Evolutionary conservation across 139 green algal genomes (phyloP), one percentile per base, ranked within the genome.

Genomic region (Volvox reticuliferus): DNA sequence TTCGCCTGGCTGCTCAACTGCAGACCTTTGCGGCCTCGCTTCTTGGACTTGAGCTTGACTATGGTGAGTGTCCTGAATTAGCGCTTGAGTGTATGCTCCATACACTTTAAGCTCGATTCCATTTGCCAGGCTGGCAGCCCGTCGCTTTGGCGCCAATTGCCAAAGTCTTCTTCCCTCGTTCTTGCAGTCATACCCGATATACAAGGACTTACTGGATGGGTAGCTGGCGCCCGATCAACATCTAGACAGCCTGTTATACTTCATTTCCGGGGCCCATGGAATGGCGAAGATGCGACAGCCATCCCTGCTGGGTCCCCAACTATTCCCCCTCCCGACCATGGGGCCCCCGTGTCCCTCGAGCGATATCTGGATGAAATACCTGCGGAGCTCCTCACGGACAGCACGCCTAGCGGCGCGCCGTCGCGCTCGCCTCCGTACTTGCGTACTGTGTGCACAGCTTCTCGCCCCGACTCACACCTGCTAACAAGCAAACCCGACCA

Each of bases 21-120:
- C 65, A 88, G 83, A 19, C 20, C 12, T 88, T 80, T 26, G 83
- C 82, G 26, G 82, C 83, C 16, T 32, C 65, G 2, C 24, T 81
- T 28, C 84, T 89, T 65, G 84, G 68, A 12, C 84, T 89, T 20
- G 62, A 89, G 68, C 84, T 89, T 2, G 68, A 89, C 33, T 88
- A 88, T 37, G 82, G 82, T 68, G n/a, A 37, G 68, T 30, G 24
- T n/a, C 24, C 6, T 14, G 44, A 9, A 55, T 9, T 55, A 55
- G 9, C 44, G 44, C 5, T 55, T 55, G 5, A 55, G 44, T 55
- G 9, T 55, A 14, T 55, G 44, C 9, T 55, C 5, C 5, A 55
- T 9, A 55, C 5, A 9, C 44, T 55, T 5, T 55, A 55, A 55
- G 44, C 44, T 14, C 9, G 44, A 55, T 55, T 55, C 44, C 44